Percentiles rank a stretch among this genome's conserved stretches.
phyloP scores from a whole-genome alignment of 139 green algal species.

The Chlorella sorokiniana region DNA sequence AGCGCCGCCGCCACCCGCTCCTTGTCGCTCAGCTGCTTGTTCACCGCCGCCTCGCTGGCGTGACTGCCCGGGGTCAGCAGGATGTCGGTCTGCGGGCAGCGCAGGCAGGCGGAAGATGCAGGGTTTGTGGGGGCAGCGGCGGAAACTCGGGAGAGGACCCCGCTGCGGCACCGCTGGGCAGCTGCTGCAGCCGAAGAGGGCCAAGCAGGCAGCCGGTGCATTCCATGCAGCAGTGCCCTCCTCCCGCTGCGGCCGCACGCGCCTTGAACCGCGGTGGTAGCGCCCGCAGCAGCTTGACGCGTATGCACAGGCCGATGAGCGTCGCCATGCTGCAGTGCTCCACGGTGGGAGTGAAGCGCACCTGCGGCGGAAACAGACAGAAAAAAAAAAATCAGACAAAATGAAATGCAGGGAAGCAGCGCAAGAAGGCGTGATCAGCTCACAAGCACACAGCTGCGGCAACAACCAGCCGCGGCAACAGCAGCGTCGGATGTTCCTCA shows the following conservation, averaged over 20 bases:
- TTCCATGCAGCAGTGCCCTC: background rate
- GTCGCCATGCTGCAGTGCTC: conserved; percentile 99
- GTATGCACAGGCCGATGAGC: conserved; percentile 95
- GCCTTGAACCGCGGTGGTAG: conserved; percentile 92
- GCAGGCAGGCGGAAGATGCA: background rate
- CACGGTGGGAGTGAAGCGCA: conserved; percentile 89
- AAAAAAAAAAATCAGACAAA: too few species aligned
- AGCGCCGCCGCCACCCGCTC: conserved; percentile 96
- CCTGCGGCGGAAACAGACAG: background rate
- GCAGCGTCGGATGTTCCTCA: background rate
- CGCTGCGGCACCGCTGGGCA: background rate
- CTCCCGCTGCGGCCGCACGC: background rate
- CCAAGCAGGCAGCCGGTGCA: background rate
- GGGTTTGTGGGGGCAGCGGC: too few species aligned
- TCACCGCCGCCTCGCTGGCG: conserved; percentile 89
- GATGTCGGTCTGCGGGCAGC: conserved; percentile 68
- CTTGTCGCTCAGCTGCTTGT: conserved; percentile 99
- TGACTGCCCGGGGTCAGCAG: conserved; percentile 80
- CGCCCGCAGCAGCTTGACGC: conserved; percentile 87
- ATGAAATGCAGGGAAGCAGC: background rate
- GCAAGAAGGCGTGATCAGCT: background rate
- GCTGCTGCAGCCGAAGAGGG: background rate
- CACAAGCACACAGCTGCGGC: background rate
- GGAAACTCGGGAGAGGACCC: too few species aligned
- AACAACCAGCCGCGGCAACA: background rate